phyloP scores from a whole-genome alignment of 2,329 filamentous ascomycete species.

The Didymella exigua region DNA sequence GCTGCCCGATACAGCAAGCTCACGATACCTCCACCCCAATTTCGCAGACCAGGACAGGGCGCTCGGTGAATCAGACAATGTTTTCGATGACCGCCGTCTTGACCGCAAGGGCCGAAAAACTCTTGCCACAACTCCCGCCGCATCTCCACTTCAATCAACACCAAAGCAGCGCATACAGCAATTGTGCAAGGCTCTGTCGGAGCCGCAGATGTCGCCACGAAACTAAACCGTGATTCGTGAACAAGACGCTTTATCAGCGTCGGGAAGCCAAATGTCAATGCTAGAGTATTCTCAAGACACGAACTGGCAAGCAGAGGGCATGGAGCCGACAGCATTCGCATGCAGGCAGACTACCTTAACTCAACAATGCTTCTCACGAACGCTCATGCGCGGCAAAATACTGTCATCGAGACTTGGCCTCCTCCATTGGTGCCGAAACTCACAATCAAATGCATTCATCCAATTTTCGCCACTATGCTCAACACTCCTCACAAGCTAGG shows the following conservation, averaged over 20 bases:
- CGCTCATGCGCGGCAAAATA: too few relatives aligned
- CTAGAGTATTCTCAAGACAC: not conserved
- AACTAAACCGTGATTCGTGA: not conserved
- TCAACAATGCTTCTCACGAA: not conserved
- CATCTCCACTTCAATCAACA: not conserved
- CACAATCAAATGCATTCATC: not conserved
- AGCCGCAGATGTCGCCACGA: not conserved
- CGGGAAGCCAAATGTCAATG: not conserved
- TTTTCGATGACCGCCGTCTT: not conserved
- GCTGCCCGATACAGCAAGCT: conserved; percentile 2
- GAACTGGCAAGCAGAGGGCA: not conserved
- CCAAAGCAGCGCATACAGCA: not conserved
- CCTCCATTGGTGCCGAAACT: not conserved
- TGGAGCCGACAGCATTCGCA: not conserved
- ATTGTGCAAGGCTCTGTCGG: not conserved
- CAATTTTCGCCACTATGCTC: not conserved
- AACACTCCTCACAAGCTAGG: not conserved
- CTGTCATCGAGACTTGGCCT: not conserved
- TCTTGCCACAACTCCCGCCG: not conserved
- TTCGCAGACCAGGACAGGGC: too few relatives aligned
- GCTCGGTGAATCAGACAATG: not conserved
- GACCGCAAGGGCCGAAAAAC: not conserved
- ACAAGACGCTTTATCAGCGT: too few relatives aligned
- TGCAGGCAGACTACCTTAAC: not conserved
- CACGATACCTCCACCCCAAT: not conserved